A percentile compares a stretch with the other conserved stretches of the same genome.
phyloP scores from a whole-genome alignment of 768 basidiomycete species.

The Lactarius hatsudake region DNA sequence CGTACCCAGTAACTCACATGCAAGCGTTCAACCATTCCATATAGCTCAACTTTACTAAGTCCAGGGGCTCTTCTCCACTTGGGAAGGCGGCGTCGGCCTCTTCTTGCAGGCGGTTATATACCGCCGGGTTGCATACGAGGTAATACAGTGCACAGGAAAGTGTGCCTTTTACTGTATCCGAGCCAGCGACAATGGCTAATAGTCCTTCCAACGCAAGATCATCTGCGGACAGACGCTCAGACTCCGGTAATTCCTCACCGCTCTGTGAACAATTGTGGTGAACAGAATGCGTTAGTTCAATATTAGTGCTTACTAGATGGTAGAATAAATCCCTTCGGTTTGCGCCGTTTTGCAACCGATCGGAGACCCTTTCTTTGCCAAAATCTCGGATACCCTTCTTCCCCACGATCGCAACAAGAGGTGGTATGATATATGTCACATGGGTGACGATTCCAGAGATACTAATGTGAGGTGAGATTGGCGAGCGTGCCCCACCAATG shows the following conservation, averaged over 20 bases:
- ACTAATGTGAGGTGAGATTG: constrained; percentile 9
- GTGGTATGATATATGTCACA: not conserved
- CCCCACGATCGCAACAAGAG: not conserved
- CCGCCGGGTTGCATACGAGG: constrained; percentile 36
- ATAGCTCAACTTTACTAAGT: constrained; percentile 8
- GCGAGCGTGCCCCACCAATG: too few relatives aligned
- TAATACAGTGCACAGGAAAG: constrained; percentile 38
- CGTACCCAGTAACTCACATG: constrained; percentile 14
- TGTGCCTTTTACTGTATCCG: constrained; percentile 42
- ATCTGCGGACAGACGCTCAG: constrained; percentile 4
- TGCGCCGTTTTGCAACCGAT: constrained; percentile 11
- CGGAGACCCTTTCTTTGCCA: not conserved
- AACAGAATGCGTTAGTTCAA: not conserved
- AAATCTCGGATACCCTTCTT: not conserved
- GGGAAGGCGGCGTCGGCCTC: constrained; percentile 21
- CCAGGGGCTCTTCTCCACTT: constrained; percentile 21
- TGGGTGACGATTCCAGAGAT: not conserved
- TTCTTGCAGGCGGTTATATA: constrained; percentile 18
- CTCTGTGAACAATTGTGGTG: not conserved
- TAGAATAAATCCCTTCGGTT: constrained; percentile 39
- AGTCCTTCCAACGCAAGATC: constrained; percentile 37
- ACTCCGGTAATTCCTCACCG: constrained; percentile 16
- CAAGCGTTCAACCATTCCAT: constrained; percentile 25
- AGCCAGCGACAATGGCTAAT: constrained; percentile 43
- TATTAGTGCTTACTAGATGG: constrained; percentile 34